Evolutionary conservation across 805 yeast species (phyloP).

Genomic region (Maudiozyma serrabonitensis): DNA sequence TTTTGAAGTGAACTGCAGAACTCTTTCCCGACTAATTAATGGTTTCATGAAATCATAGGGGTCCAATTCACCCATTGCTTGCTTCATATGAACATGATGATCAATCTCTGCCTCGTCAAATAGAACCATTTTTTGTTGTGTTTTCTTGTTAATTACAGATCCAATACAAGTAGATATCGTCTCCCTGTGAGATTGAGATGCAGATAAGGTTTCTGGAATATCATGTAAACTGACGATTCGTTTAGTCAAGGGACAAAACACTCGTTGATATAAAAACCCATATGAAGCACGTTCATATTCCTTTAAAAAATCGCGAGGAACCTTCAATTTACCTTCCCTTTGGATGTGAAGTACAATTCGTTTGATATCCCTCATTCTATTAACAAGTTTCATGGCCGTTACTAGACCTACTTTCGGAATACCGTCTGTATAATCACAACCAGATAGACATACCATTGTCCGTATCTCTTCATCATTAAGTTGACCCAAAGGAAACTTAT

Average conservation of each 20-base stretch:
- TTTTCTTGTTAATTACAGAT: conserved; percentile 17
- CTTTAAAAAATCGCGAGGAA: conserved; percentile 48
- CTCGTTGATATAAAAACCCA: conserved; percentile 81
- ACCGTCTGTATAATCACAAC: conserved; percentile 93
- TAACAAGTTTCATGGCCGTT: conserved; percentile 58
- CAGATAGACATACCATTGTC: conserved; percentile 78
- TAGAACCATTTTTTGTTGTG: conserved; percentile 13
- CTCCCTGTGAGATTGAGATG: conserved; percentile 5
- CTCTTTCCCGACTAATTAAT: conserved; percentile 25
- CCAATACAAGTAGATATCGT: conserved; percentile 19
- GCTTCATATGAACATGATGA: conserved; percentile 38
- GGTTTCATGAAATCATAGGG: conserved; percentile 40
- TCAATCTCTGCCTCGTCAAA: conserved; percentile 30
- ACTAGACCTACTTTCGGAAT: conserved; percentile 71
- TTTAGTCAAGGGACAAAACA: conserved; percentile 54
- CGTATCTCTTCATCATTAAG: conserved; percentile 52
- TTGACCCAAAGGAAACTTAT: conserved; percentile 39
- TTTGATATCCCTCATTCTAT: conserved; percentile 41
- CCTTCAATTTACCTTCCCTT: conserved; percentile 46
- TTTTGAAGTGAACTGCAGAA: conserved; percentile 20
- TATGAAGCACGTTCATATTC: conserved; percentile 60
- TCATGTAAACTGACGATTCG: conserved; percentile 49
- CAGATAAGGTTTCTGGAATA: conserved; percentile 34
- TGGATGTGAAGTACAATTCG: conserved; percentile 46
- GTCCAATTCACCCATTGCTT: conserved; percentile 58